Conservation (phyloP, 768 basidiomycete genomes). For the Russula ochroleuca region DNA sequence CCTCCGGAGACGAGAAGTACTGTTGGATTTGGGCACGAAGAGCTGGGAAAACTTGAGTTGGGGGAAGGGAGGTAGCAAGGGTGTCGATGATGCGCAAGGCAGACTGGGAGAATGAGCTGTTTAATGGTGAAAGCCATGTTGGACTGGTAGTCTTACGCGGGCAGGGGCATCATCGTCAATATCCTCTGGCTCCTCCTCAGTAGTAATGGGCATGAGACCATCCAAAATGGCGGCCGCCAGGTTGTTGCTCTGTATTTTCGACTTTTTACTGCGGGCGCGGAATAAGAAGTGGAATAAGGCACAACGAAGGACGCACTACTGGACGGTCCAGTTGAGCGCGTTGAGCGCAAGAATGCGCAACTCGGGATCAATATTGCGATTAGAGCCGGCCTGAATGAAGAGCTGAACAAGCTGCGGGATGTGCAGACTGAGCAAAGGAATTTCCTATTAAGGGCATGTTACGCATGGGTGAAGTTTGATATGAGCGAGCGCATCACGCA, state of each 20-base stretch:
- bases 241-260: constrained; percentile 82
- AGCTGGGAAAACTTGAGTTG: constrained; percentile 92
- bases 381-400: constrained; percentile 79
- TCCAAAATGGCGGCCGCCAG: constrained; percentile 83
- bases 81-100: constrained; percentile 93
- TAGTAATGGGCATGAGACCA: constrained; percentile 89
- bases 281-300: constrained; percentile 16
- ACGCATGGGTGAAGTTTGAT: neutral
- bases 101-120: constrained; percentile 46
- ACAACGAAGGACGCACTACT: constrained; percentile 59
- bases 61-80: constrained; percentile 87
- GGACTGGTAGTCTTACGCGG: constrained; percentile 51
- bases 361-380: constrained; percentile 67
- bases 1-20: constrained; percentile 79
- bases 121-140: constrained; percentile 8
- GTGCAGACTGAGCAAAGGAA: constrained; percentile 86
- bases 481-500: constrained; percentile 35
- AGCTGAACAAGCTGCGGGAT: constrained; percentile 85
- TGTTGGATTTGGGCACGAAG: constrained; percentile 77
- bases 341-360: constrained; percentile 89
- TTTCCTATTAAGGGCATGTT: constrained; percentile 55
- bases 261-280: constrained; percentile 72
- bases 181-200: constrained; percentile 91
- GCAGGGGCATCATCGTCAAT: constrained; percentile 90
- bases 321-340: constrained; percentile 92